Evolutionary conservation across 192 early-diverging fungal genomes (phyloP).

Genomic region (Coemansia sp.): DNA sequence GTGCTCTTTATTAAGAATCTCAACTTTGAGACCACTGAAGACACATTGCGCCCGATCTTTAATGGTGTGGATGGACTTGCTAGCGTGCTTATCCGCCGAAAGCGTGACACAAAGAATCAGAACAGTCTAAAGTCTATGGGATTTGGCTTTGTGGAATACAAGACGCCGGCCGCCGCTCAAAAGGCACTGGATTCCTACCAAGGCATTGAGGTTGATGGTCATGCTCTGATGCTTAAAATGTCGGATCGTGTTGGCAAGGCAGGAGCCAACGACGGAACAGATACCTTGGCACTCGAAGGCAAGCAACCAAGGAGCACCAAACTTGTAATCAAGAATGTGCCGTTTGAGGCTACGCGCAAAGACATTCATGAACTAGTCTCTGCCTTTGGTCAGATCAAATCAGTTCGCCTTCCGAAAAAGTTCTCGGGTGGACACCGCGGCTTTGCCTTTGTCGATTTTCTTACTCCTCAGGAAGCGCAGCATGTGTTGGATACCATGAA

Average conservation of each 20-base stretch:
- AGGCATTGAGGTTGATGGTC: conserved; percentile 80
- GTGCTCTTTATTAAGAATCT: conserved; percentile 97
- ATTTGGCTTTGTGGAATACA: conserved; percentile 96
- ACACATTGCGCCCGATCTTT: conserved; percentile 72
- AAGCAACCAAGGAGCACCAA: conserved; percentile 76
- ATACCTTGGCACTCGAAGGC: conserved; percentile 27
- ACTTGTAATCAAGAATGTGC: conserved; percentile 90
- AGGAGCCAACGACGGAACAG: background rate
- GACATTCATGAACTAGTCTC: conserved; percentile 90
- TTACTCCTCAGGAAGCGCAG: conserved; percentile 94
- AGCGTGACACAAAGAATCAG: conserved; percentile 82
- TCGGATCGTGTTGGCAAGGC: conserved; percentile 65
- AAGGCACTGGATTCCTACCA: conserved; percentile 87
- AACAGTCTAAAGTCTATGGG: conserved; percentile 84
- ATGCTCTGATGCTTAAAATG: conserved; percentile 86
- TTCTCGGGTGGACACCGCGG: conserved; percentile 92
- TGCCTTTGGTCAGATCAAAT: conserved; percentile 91
- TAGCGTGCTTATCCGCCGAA: conserved; percentile 78
- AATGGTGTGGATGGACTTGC: conserved; percentile 72
- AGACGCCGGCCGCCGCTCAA: conserved; percentile 73
- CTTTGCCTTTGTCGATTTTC: conserved; percentile 97
- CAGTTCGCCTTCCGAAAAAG: conserved; percentile 92
- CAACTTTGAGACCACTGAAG: conserved; percentile 86
- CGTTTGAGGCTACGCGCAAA: conserved; percentile 94
- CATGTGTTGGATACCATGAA: conserved; percentile 81